Evolutionary conservation across 179 eudicot species (phyloP), one percentile per base, ranked within the genome.

Genomic region (Patellifolia procumbens): DNA sequence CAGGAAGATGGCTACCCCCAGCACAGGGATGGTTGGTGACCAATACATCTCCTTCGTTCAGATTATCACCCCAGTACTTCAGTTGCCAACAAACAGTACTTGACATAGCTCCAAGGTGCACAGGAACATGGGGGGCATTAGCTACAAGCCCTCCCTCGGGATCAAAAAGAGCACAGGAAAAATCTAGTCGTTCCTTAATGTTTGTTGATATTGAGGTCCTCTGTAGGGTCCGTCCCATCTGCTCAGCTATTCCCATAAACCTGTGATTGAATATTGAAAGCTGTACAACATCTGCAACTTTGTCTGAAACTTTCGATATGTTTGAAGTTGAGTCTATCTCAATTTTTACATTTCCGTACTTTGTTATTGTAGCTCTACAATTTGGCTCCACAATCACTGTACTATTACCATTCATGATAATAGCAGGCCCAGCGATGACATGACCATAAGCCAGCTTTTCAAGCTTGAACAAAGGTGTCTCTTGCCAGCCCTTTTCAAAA

Each of bases 241-340:
- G 99, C 81, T 95, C 99, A 51, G 99, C 99, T 79, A 95, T 95
- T 37, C 99, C 99, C 99, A 95, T 95, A 79, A 95, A 95, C 77
- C 99, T 86, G 86, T 95, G 87, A 69, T 91, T 95, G 82, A 95
- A 95, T 51, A 95, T 95, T 9, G 99, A 95, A 34, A 95, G 93
- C 74, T 91, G 98, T 78, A 95, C 99, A 13, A 95, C 99, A 83
- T 95, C 99, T 45, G 99, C 98, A 68, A 91, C 97, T 73, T 90
- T 87, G 75, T 88, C 92, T 1, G 90, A 76, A 60, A 87, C 72
- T 72, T 87, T 85, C 31, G 84, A 81, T 2, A 69, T 53, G 55
- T 70, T 81, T 17, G 86, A 75, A 75, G 79, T 69, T 26, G 98
- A 87, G 58, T 86, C 87, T 3, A 95, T 86, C 75, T 89, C 91